Evolutionary conservation across 2,329 filamentous ascomycete genomes (phyloP), one percentile per base, ranked within the genome.

Genomic region (Sphaerulina musiva): DNA sequence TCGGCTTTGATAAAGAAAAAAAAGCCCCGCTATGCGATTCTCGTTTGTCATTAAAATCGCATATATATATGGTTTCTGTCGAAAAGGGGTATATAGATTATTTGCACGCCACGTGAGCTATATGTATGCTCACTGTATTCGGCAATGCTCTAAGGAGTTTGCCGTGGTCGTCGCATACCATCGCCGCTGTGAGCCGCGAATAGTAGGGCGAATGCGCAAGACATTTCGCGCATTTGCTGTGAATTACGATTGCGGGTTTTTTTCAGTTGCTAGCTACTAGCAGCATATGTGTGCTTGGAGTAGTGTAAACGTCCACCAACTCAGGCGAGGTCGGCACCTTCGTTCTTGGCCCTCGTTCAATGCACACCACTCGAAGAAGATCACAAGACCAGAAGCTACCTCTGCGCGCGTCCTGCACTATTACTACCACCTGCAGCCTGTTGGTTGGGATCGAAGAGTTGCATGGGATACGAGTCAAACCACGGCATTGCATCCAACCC

Each of bases 401-500:
- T 14, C 40, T 45, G 49, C 26, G 45, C 44, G 5, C 44, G 48
- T 42, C 49, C 54, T 38, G 51, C 46, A 7, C 50, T 51, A 29
- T 50, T 49, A 36, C 46, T 47, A 11, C 54, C 49, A 11, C 34
- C 46, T 7, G 36, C 40, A 8, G 55, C 34, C 38, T 59, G 46
- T 9, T 52, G 36, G 26, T 52, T 58, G 6, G 57, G 53, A 39
- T 61, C 57, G 44, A 64, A 65, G 43, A 64, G 43, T 11, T 52
- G 52, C 59, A 62, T 60, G 59, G 86, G 85, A 6, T 89, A 72
- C 56, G 87, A 87, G 62, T 89, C 86, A 9, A 90, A 73, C 85
- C 86, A 91, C 0, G 84, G 82, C 76, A 86, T 81, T 70, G 88
- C 80, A 42, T 88, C 85, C 12, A 82, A 79, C 1, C 82, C 83